Conservation (phyloP, 495 filamentous ascomycete species). For the Hypoxylon subgilvum region DNA sequence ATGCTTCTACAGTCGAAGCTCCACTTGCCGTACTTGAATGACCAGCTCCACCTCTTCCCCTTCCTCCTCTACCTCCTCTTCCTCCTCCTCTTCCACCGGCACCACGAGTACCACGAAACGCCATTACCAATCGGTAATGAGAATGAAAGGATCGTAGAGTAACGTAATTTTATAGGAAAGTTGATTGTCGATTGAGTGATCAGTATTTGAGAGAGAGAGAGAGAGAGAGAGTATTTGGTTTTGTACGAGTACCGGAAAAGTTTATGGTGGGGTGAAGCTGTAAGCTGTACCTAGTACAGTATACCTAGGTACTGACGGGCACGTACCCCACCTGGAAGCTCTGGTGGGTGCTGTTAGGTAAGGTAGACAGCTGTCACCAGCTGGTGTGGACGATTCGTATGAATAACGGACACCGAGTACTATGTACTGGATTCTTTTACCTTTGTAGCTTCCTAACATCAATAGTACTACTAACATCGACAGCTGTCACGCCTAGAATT, state of each 20-base stretch:
- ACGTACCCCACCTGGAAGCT: no score
- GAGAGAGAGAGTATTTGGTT: background rate
- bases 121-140: constrained; percentile 35
- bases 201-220: background rate
- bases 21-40: constrained; percentile 20
- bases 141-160: no score
- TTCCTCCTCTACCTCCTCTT: constrained; percentile 17
- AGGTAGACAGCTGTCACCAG: no score
- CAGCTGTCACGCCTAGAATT: no score
- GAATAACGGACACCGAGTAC: no score
- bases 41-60: constrained; percentile 28
- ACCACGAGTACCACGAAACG: constrained; percentile 29
- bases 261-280: constrained; percentile 40
- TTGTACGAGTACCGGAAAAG: constrained; percentile 29
- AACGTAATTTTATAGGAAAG: no score
- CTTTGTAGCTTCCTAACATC: no score
- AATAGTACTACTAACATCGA: no score
- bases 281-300: background rate
- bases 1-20: constrained; percentile 16
- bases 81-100: constrained; percentile 26
- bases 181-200: background rate
- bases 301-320: no score
- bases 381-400: no score
- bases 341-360: no score
- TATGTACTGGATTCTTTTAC: no score